Evolutionary conservation across 106 monocot species (phyloP).

Genomic region (Dendrobium nobile): DNA sequence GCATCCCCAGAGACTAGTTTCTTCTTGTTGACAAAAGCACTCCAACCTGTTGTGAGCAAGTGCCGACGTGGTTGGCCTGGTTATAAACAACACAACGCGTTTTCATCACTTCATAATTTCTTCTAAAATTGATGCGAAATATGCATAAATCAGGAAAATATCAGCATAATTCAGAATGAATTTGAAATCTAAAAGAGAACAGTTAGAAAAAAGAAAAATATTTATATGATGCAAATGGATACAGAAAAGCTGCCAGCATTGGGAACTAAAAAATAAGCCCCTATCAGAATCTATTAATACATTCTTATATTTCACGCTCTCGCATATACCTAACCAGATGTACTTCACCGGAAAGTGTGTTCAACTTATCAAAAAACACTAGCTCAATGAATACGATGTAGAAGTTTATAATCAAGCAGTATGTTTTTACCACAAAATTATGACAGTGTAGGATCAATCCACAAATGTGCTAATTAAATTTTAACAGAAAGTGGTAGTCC

Average conservation of each 20-base stretch:
- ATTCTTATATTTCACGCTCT: not conserved
- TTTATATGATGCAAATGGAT: not conserved
- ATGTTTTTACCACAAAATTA: slow-evolving; percentile 2
- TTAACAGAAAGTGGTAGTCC: not conserved
- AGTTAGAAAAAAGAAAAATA: not conserved
- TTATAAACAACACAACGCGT: not conserved
- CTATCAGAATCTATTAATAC: not conserved
- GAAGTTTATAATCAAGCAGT: not conserved
- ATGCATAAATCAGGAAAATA: not conserved
- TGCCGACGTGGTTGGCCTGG: slow-evolving; percentile 96
- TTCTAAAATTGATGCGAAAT: not conserved
- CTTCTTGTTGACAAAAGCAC: slow-evolving; percentile 96
- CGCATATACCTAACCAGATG: not conserved
- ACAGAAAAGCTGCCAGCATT: not conserved
- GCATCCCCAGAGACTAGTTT: slow-evolving; percentile 96
- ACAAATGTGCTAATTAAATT: not conserved
- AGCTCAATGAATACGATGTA: not conserved
- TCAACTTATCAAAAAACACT: not conserved
- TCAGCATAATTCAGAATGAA: not conserved
- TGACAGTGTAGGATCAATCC: not conserved
- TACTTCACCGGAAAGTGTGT: not conserved
- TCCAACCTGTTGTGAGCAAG: slow-evolving; percentile 95
- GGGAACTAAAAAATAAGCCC: not conserved
- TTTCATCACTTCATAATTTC: not conserved
- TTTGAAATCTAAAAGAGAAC: not conserved